These are phyloP conservation scores for Aspergillus campestris DNA, from an alignment of 495 filamentous ascomycete species.

Conservation along the genomic window DNA sequence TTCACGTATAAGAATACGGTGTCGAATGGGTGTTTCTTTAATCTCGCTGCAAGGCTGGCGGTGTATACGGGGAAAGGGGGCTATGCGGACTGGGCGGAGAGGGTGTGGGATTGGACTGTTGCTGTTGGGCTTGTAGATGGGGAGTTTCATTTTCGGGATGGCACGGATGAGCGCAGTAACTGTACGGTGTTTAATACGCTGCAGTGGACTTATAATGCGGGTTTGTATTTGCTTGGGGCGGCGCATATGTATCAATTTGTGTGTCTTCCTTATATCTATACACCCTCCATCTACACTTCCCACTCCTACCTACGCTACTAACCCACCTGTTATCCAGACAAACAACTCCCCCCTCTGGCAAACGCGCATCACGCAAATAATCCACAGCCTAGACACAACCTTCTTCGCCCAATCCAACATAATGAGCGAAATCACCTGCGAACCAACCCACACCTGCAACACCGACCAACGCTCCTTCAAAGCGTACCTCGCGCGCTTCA, in stretches of 20 bases:
- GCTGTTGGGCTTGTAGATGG: constrained; percentile 47
- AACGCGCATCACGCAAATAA: constrained; percentile 43
- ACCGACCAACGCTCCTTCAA: constrained; percentile 73
- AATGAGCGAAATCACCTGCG: constrained; percentile 54
- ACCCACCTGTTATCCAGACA: constrained; percentile 33
- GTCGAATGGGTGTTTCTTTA: constrained; percentile 68
- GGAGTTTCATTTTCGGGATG: constrained; percentile 54
- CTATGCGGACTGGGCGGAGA: constrained; percentile 63
- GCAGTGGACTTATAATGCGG: constrained; percentile 62
- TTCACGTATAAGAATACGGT: constrained; percentile 71
- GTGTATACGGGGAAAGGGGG: constrained; percentile 64
- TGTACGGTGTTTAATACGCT: constrained; percentile 45
- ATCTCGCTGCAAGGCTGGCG: constrained; percentile 64
- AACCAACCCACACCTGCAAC: constrained; percentile 45
- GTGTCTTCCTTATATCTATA: too few species aligned
- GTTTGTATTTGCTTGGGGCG: constrained; percentile 54
- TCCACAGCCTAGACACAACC: constrained; percentile 41
- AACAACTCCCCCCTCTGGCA: constrained; percentile 47
- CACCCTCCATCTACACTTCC: too few species aligned
- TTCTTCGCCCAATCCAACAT: constrained; percentile 41
- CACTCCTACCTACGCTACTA: too few species aligned
- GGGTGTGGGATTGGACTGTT: constrained; percentile 61
- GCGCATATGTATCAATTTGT: constrained; percentile 68
- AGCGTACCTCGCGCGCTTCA: constrained; percentile 70
- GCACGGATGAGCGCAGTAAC: constrained; percentile 36